These are phyloP conservation scores for Coffea humblotiana DNA, from an alignment of 305 asterid species.

Conservation along the genomic window DNA sequence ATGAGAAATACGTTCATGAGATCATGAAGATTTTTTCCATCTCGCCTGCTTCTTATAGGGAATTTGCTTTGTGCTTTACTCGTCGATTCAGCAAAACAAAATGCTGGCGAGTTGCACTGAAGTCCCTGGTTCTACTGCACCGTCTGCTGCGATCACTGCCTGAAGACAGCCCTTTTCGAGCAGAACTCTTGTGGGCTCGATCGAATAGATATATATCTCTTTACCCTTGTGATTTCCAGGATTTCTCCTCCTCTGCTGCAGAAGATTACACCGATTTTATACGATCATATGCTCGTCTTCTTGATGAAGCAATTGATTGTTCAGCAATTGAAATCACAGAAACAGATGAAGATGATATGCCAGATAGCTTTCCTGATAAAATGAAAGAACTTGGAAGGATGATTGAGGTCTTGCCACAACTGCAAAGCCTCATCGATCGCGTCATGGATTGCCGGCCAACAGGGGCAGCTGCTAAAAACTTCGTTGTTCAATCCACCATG, in stretches of 20 bases:
- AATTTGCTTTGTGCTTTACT: constrained; percentile 44
- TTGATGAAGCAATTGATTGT: constrained; percentile 57
- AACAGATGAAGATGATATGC: not conserved
- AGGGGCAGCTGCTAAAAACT: constrained; percentile 43
- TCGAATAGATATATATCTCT: constrained; percentile 44
- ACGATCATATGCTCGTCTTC: constrained; percentile 58
- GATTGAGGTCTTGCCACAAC: constrained; percentile 50
- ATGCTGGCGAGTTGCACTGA: constrained; percentile 70
- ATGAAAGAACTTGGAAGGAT: constrained; percentile 35
- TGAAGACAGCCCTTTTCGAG: constrained; percentile 30
- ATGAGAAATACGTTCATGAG: constrained; percentile 48
- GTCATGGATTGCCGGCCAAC: constrained; percentile 59
- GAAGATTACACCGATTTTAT: constrained; percentile 52
- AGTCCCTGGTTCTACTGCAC: constrained; percentile 69
- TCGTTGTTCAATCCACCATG: constrained; percentile 51
- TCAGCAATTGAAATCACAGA: constrained; percentile 11
- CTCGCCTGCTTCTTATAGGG: constrained; percentile 40
- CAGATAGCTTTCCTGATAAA: constrained; percentile 9
- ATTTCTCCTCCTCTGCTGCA: constrained; percentile 48
- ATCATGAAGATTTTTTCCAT: constrained; percentile 50
- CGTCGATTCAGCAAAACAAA: constrained; percentile 46
- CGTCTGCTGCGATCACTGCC: constrained; percentile 54
- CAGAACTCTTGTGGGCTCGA: constrained; percentile 53
- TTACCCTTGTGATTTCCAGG: constrained; percentile 57
- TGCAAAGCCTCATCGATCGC: constrained; percentile 60